phyloP scores from a whole-genome alignment of 176 grass and related monocot genomes.

The Lolium multiflorum region DNA sequence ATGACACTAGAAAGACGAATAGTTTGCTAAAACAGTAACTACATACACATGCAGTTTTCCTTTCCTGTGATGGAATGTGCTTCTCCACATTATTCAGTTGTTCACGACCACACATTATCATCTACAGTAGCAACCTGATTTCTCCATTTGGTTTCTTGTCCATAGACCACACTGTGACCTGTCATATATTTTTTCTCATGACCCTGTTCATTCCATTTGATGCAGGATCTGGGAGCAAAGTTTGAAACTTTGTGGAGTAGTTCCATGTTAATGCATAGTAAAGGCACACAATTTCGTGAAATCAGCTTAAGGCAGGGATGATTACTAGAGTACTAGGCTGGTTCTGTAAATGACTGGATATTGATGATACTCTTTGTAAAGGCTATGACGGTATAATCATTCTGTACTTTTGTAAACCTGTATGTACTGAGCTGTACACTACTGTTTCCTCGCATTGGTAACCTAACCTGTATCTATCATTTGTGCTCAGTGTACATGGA shows the following conservation, averaged over 20 bases:
- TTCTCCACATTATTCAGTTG: background rate
- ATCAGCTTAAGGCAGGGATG: background rate
- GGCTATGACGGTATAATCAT: too few relatives aligned
- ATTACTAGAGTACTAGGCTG: background rate
- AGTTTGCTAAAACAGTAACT: background rate
- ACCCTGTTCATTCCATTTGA: background rate
- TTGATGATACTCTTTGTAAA: background rate
- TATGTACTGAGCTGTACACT: background rate
- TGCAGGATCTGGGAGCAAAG: background rate
- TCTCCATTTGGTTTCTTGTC: background rate
- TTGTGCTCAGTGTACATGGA: background rate
- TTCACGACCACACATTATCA: background rate
- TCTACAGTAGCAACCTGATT: background rate
- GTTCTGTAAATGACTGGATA: background rate
- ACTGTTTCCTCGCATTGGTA: background rate
- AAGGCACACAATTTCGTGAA: background rate
- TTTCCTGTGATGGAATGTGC: background rate
- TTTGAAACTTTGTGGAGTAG: background rate
- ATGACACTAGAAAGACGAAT: background rate
- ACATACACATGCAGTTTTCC: background rate
- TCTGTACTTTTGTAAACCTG: background rate
- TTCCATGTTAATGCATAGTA: background rate
- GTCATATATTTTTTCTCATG: background rate
- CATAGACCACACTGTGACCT: background rate
- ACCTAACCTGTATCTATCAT: background rate